phyloP scores from a whole-genome alignment of 2,329 filamentous ascomycete species.

The Colletotrichum trifolii region DNA sequence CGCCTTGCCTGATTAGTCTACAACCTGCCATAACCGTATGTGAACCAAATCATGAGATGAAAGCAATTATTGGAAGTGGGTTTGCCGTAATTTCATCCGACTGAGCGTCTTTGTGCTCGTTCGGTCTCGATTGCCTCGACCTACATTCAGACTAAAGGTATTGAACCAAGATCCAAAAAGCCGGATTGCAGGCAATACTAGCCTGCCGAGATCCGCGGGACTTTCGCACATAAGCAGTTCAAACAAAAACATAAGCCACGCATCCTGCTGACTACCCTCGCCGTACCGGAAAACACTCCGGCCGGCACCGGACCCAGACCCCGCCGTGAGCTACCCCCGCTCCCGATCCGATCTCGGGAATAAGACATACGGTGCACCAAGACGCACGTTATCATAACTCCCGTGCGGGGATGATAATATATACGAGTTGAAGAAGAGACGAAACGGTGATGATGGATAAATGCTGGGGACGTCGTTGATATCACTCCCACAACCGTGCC shows the following conservation, averaged over 20 bases:
- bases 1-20: no score
- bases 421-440: not conserved
- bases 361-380: not conserved
- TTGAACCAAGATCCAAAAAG: no score
- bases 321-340: not conserved
- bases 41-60: no score
- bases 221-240: no score
- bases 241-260: not conserved
- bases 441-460: constrained; percentile 1
- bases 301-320: constrained; percentile 5
- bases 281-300: not conserved
- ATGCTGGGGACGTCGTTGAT: not conserved
- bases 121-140: no score
- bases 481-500: not conserved
- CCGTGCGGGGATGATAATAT: not conserved
- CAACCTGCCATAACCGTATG: no score
- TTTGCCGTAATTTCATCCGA: no score
- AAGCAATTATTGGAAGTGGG: no score
- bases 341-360: not conserved
- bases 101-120: no score
- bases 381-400: not conserved
- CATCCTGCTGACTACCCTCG: not conserved
- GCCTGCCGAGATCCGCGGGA: no score
- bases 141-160: no score
- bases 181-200: no score